A percentile compares a stretch with the other conserved stretches of the same genome.
Conservation (phyloP, 2,329 filamentous ascomycete genomes). For the Metarhizium sp. region DNA sequence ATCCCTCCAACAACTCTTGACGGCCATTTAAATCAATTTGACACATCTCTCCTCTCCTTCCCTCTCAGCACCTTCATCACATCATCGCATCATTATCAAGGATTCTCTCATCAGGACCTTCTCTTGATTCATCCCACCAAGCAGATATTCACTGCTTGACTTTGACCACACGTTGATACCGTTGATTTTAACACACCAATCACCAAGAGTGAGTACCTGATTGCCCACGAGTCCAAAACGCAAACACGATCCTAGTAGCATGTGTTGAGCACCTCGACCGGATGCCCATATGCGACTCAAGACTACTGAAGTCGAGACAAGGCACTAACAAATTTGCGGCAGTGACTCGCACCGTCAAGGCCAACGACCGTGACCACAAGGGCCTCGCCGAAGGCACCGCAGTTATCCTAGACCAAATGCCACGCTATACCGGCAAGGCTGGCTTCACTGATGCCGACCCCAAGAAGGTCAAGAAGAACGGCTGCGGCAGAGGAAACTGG, state of each 20-base stretch:
- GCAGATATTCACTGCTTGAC: background rate
- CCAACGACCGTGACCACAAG: constrained; percentile 85
- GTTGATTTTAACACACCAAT: background rate
- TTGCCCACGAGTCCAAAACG: no score
- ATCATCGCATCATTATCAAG: background rate
- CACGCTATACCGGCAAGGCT: constrained; percentile 87
- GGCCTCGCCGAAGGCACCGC: constrained; percentile 67
- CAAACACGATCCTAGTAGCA: background rate
- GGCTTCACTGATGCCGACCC: constrained; percentile 76
- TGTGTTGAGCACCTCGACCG: no score
- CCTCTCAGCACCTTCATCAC: background rate
- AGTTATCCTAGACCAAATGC: constrained; percentile 61
- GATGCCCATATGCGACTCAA: background rate
- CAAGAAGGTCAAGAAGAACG: constrained; percentile 95
- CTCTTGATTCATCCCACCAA: background rate
- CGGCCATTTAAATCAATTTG: background rate
- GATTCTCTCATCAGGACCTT: background rate
- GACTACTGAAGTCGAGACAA: background rate
- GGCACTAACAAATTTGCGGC: constrained; percentile 7
- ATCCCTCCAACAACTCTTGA: background rate
- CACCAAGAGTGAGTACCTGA: background rate
- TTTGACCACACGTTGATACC: background rate
- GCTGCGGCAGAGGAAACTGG: constrained; percentile 90
- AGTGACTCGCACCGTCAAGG: constrained; percentile 99
- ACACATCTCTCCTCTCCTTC: background rate